Evolutionary conservation across 2,329 filamentous ascomycete species (phyloP), one percentile per base, ranked within the genome.

Genomic region (Venturia asperata): DNA sequence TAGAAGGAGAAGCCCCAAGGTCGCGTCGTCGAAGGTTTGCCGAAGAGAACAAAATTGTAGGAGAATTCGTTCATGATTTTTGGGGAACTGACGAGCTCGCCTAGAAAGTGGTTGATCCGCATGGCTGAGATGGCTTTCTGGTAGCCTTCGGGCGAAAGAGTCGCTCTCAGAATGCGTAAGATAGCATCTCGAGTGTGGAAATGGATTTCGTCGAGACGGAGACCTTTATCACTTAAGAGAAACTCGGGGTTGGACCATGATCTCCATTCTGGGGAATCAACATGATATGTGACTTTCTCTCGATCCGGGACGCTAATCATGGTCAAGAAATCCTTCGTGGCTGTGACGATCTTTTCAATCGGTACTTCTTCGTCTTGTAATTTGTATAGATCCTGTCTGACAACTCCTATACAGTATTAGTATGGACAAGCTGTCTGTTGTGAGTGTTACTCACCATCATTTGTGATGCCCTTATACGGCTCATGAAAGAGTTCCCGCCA

Each of bases 1-100:
- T 91, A 93, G 70, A 91, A 85, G 0, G 85, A 83, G 75, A 84
- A 89, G 0, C 88, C 89, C 89, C 89, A 92, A 0, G 88, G 85
- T 2, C 75, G 69, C 0, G 77, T 77, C 0, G 76, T 72, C 0
- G 84, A 86, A 0, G 87, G 87, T 11, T 75, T 74, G 13, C 88
- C 88, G 71, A 91, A 91, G 1, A 91, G 77, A 43, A 85, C 83
- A 66, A 91, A 87, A 75, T 91, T 91, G 80, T 92, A 92, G 1
- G 86, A 89, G 76, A 83, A 85, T 72, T 90, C 84, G 76, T 91
- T 91, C 82, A 89, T 85, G 63, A 92, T 82, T 6, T 76, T 73
- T 0, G 83, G 81, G 0, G 84, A 80, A 42, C 83, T 71, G 62
- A 89, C 85, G 0, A 91, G 79, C 66, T 89, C 82, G 56, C 88